A percentile compares a stretch with the other conserved stretches of the same genome.
phyloP scores from a whole-genome alignment of 768 basidiomycete species.

The Piloderma croceum region DNA sequence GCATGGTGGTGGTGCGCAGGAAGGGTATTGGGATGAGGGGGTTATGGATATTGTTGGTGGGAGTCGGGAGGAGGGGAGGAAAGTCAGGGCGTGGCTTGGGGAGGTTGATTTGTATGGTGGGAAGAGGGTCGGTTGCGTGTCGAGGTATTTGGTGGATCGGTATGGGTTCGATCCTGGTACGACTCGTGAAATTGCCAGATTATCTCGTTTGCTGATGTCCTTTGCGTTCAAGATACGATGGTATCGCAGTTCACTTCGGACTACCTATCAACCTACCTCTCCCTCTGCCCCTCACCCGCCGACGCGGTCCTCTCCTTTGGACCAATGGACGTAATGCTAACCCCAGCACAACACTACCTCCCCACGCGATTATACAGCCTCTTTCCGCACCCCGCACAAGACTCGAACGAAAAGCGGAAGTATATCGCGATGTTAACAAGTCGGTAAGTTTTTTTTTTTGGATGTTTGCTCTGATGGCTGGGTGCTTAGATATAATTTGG shows the following conservation, averaged over 20 bases:
- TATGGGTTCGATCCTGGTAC: constrained; percentile 76
- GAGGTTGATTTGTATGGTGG: constrained; percentile 70
- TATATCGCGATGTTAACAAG: constrained; percentile 69
- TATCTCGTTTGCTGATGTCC: neutral
- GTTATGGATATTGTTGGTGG: constrained; percentile 77
- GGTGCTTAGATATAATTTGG: constrained; percentile 4
- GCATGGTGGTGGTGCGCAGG: constrained; percentile 32
- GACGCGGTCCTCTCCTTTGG: constrained; percentile 79
- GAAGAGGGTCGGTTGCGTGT: constrained; percentile 57
- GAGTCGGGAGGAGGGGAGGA: constrained; percentile 63
- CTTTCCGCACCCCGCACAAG: constrained; percentile 80
- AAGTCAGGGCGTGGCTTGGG: constrained; percentile 76
- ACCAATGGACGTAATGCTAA: constrained; percentile 72
- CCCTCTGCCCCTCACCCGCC: constrained; percentile 61
- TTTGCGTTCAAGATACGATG: constrained; percentile 48
- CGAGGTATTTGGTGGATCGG: constrained; percentile 71
- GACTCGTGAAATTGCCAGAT: constrained; percentile 8
- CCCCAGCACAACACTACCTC: constrained; percentile 68
- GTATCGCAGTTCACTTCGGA: constrained; percentile 76
- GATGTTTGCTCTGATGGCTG: no score
- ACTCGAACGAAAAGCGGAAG: constrained; percentile 62
- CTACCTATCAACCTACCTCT: constrained; percentile 71
- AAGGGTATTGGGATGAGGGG: constrained; percentile 72
- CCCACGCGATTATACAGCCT: constrained; percentile 71
- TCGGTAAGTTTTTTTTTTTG: constrained; percentile 41